Evolutionary conservation across 208 protist genomes (phyloP), one percentile per base, ranked within the genome.

Genomic region (Angomonas ambiguus): DNA sequence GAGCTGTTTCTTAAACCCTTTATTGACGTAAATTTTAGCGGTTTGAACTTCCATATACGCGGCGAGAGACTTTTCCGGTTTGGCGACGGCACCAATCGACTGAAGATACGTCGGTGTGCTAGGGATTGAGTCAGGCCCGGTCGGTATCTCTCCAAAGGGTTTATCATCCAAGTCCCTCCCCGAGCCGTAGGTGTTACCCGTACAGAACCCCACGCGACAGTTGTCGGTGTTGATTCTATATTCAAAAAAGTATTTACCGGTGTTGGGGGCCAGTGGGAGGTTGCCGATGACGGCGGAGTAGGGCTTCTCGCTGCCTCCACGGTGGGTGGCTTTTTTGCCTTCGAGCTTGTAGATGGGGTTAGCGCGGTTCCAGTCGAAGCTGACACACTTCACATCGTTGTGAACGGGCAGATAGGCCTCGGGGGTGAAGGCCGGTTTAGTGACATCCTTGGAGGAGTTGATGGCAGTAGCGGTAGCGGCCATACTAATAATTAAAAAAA

Each of bases 171-270:
- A 68, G 22, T 82, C 74, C 25, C 66, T 58, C 5, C 83, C 68
- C 16, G 24, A 67, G 22, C 60, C 66, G 65, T 88, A 94, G 22
- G 83, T 75, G 51, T 64, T 51, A 2, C 25, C 32, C 8, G 74
- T 86, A 64, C 82, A 87, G 24, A 96, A 61, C 32, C 88, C 88
- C 10, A 94, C 56, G n/a, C 82, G 83, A 51, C 80, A 84, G 63
- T 83, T 89, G 42, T 85, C 82, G 11, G 71, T 79, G 72, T 93
- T 94, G 48, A 92, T 74, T 38, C 67, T 64, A 51, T 93, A 79
- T 62, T 93, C 84, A 72, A 87, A 93, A 60, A 80, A 92, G 65
- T 91, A 85, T 55, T 83, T 89, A 35, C 88, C 91, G 1, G 81
- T 82, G 60, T 75, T 77, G 1, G 91, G 84, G 16, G 34, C 41